These are phyloP conservation scores for Cudoniella acicularis DNA, from an alignment of 495 filamentous ascomycete genomes.

Conservation along the genomic window DNA sequence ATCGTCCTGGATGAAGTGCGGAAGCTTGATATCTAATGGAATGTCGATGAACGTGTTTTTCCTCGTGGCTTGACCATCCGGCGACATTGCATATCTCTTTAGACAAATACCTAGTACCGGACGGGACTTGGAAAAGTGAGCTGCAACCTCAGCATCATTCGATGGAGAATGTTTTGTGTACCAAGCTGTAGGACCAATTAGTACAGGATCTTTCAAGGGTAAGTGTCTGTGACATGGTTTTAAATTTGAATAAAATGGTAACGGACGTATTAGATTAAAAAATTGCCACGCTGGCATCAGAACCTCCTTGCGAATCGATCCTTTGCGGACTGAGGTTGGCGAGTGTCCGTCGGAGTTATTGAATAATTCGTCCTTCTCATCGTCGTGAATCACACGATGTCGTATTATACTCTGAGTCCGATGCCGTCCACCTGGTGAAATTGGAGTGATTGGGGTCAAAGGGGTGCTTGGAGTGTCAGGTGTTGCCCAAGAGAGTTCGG, in stretches of 20 bases:
- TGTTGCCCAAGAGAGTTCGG: slow-evolving; percentile 11
- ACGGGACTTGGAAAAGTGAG: slow-evolving; percentile 67
- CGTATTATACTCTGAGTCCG: slow-evolving; percentile 62
- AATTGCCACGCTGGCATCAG: slow-evolving; percentile 98
- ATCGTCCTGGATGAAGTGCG: slow-evolving; percentile 86
- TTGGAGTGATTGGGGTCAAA: slow-evolving; percentile 11
- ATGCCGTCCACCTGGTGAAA: slow-evolving; percentile 23
- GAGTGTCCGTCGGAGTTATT: slow-evolving; percentile 32
- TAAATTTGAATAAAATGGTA: slow-evolving; percentile 24
- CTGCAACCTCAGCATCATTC: slow-evolving; percentile 65
- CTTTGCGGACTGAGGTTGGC: slow-evolving; percentile 35
- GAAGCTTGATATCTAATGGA: slow-evolving; percentile 80
- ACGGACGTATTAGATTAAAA: slow-evolving; percentile 74
- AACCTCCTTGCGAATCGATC: slow-evolving; percentile 50
- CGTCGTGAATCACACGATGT: slow-evolving; percentile 50
- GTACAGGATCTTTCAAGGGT: slow-evolving; percentile 13
- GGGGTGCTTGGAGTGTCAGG: slow-evolving; percentile 21
- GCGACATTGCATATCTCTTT: slow-evolving; percentile 80
- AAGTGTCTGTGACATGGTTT: slow-evolving; percentile 36
- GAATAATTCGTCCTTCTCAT: slow-evolving; percentile 28
- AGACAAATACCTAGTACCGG: slow-evolving; percentile 89
- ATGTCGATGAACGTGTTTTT: slow-evolving; percentile 85
- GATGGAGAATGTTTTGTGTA: slow-evolving; percentile 68
- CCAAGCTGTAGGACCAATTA: slow-evolving; percentile 46
- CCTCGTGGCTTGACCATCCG: slow-evolving; percentile 61